A percentile compares a stretch with the other conserved stretches of the same genome.
Conservation (phyloP, 176 grass and related monocot species). For the Cymbopogon citratus region DNA sequence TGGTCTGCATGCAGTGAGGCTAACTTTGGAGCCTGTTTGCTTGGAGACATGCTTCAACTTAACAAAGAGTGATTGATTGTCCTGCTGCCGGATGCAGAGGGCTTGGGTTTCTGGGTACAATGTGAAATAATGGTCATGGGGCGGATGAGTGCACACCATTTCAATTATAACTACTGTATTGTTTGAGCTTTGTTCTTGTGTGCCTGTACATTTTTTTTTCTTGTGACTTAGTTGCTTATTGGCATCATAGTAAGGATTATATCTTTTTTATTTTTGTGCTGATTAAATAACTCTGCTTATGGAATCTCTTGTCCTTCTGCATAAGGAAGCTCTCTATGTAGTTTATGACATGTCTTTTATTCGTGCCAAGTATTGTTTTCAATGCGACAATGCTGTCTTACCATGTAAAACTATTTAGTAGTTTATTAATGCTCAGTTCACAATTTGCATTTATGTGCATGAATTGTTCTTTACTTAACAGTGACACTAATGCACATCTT, state of each 20-base stretch:
- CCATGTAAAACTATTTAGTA: neutral
- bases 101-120: neutral
- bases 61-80: neutral
- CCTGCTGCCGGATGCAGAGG: neutral
- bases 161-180: neutral
- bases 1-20: neutral
- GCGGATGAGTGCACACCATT: neutral
- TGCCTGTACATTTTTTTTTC: neutral
- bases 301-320: slow-evolving; percentile 20
- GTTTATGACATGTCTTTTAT: neutral
- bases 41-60: neutral
- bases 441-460: neutral
- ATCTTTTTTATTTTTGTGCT: neutral
- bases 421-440: neutral
- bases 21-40: too few relatives aligned
- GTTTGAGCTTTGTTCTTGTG: neutral
- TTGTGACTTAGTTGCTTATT: neutral
- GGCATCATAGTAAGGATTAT: neutral
- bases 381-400: neutral
- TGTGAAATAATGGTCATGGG: neutral
- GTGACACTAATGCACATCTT: neutral
- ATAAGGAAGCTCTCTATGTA: neutral
- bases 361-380: neutral
- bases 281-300: neutral
- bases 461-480: slow-evolving; percentile 1